phyloP scores from a whole-genome alignment of 192 early-diverging fungal species.

The Cladochytrium replicatum region DNA sequence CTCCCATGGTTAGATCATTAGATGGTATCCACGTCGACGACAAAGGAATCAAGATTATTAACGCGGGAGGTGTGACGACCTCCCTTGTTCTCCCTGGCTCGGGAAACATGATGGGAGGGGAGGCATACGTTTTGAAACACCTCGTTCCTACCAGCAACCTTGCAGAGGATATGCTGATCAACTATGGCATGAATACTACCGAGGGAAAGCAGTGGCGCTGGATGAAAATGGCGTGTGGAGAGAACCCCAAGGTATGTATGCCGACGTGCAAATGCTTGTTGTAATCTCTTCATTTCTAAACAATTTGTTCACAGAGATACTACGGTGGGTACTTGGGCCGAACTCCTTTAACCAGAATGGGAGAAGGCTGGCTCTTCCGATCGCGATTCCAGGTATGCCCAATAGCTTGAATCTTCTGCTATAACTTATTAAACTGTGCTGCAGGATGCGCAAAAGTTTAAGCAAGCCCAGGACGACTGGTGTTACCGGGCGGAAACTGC shows the following conservation, averaged over 20 bases:
- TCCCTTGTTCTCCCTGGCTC: constrained; percentile 63
- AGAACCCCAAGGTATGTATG: constrained; percentile 57
- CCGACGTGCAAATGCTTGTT: constrained; percentile 11
- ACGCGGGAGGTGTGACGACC: constrained; percentile 63
- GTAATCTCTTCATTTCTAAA: no score
- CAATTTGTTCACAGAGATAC: no score
- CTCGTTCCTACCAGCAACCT: constrained; percentile 38
- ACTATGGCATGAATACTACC: constrained; percentile 27
- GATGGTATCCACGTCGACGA: constrained; percentile 49
- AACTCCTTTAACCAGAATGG: constrained; percentile 37
- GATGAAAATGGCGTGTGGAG: constrained; percentile 79
- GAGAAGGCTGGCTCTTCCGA: constrained; percentile 56
- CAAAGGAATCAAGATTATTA: constrained; percentile 44
- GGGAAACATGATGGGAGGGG: constrained; percentile 67
- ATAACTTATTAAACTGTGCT: no score
- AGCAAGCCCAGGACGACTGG: constrained; percentile 52
- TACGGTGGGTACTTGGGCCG: no score
- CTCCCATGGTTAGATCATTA: constrained; percentile 54
- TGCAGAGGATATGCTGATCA: constrained; percentile 58
- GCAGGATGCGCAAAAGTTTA: constrained; percentile 36
- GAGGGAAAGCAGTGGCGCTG: constrained; percentile 44
- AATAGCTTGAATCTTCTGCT: no score
- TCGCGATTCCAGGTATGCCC: constrained; percentile 43
- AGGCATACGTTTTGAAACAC: constrained; percentile 57
- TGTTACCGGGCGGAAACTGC: constrained; percentile 24